Conservation (phyloP, 768 basidiomycete species). For the Boletus rufocinnamomeus region DNA sequence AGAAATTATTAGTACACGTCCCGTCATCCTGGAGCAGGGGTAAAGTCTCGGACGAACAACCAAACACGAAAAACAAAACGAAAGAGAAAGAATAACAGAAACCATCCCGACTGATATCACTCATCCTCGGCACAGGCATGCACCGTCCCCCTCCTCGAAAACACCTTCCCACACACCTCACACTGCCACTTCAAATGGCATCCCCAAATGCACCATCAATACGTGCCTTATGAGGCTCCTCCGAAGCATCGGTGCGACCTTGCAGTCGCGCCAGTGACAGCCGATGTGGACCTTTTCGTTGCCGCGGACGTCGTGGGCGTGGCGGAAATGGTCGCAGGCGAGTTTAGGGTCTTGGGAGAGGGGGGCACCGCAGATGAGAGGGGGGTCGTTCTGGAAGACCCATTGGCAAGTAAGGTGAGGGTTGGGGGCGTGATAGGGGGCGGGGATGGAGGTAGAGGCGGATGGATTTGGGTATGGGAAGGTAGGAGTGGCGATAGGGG, state of each 20-base stretch:
- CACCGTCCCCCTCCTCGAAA: conserved; percentile 19
- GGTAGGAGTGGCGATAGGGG: not conserved
- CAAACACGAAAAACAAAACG: too few relatives aligned
- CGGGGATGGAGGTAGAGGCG: too few relatives aligned
- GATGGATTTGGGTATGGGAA: not conserved
- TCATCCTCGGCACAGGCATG: conserved; percentile 9
- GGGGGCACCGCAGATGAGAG: not conserved
- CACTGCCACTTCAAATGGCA: conserved; percentile 21
- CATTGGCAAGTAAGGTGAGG: too few relatives aligned
- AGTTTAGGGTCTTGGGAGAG: conserved; percentile 8
- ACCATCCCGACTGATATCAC: not conserved
- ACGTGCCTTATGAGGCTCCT: conserved; percentile 25
- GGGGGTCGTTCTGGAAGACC: too few relatives aligned
- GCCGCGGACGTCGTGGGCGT: conserved; percentile 15
- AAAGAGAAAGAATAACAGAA: not conserved
- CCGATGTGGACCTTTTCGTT: conserved; percentile 15
- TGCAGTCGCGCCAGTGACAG: conserved; percentile 22
- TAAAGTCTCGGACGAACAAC: too few relatives aligned
- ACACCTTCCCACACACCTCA: conserved; percentile 11
- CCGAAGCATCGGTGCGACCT: conserved; percentile 16
- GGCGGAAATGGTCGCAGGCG: conserved; percentile 15
- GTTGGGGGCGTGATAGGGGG: not conserved
- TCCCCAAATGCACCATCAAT: conserved; percentile 16
- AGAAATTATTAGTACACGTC: not conserved
- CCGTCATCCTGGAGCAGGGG: too few relatives aligned